Evolutionary conservation across 2,329 filamentous ascomycete genomes (phyloP), one percentile per base, ranked within the genome.

Genomic region (Zopfia rhizophila): DNA sequence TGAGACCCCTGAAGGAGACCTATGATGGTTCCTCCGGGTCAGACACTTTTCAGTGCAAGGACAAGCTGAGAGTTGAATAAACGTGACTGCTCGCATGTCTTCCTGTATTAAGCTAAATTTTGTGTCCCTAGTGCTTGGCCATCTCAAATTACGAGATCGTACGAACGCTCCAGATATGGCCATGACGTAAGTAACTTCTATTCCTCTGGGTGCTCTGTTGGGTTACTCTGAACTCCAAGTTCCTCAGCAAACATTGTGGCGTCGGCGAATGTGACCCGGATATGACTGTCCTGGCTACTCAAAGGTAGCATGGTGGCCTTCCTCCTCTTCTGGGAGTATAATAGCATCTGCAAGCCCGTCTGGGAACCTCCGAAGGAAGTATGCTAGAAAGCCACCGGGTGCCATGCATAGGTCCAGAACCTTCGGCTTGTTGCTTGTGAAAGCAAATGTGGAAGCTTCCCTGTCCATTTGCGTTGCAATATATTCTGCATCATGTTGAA

Each of bases 381-480:
- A 63, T 0, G 53, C 49, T 2, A 77, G 58, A 48, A 80, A 83
- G 1, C 76, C 80, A 3, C 80, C 80, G 0, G 81, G 80, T 0
- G 80, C 80, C 66, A 78, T 75, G 57, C 80, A 82, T 48, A 81
- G 70, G 45, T 83, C 80, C 2, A 83, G 72, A 14, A 82, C 54
- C 21, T 32, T 39, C 8, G 32, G 32, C 7, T 31, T 66, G 10
- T 37, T 11, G 10, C 38, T 56, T n/a, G 35, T n/a, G 5, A 23
- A 24, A 17, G 18, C 12, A 38, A 8, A 38, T 25, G 35, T 22
- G 5, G 7, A 7, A 25, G 22, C 27, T 25, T 38, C 14, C 5
- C 5, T 7, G 14, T 38, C 35, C 35, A 38, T 38, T 24, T 38
- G 7, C 21, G 5, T 25, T n/a, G 35, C 35, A 25, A 38, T 38